These are phyloP conservation scores for Podosphaera fusca DNA, from an alignment of 2,329 filamentous ascomycete species.

Conservation along the genomic window DNA sequence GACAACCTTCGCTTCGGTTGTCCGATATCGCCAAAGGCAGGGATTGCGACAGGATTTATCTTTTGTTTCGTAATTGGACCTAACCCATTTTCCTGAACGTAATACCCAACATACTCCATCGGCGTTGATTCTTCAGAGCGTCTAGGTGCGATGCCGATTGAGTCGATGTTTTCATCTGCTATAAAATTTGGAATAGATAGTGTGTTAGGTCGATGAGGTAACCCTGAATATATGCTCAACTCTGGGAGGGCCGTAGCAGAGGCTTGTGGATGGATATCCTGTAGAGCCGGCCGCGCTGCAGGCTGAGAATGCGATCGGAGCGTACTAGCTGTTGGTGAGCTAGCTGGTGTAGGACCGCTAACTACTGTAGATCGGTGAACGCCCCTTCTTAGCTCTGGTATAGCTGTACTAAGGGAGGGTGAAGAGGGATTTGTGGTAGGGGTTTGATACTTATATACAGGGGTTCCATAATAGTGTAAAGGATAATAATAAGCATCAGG, in stretches of 20 bases:
- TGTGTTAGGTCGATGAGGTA: conserved; percentile 21
- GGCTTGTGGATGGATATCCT: conserved; percentile 15
- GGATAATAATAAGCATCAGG: conserved; percentile 32
- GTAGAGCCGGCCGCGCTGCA: conserved; percentile 20
- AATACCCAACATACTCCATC: conserved; percentile 17
- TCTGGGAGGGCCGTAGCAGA: conserved; percentile 18
- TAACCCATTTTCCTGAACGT: conserved; percentile 12
- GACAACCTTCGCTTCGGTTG: conserved; percentile 12
- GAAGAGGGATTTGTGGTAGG: conserved; percentile 33
- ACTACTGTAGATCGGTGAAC: conserved; percentile 29
- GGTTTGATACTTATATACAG: conserved; percentile 25
- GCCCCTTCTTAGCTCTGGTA: conserved; percentile 31
- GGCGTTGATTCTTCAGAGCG: conserved; percentile 9
- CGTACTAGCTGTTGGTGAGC: conserved; percentile 27
- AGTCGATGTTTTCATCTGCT: conserved; percentile 23
- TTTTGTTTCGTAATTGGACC: conserved; percentile 8
- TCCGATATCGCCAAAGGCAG: conserved; percentile 14
- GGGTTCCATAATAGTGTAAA: conserved; percentile 19
- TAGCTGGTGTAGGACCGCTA: conserved; percentile 23
- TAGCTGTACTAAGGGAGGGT: conserved; percentile 23
- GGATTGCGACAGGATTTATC: conserved; percentile 9
- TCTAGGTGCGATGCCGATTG: conserved; percentile 5
- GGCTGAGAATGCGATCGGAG: conserved; percentile 44
- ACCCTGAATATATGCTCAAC: conserved; percentile 13
- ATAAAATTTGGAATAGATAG: conserved; percentile 31